Base-by-base conservation (phyloP, 352 stramenopile species). In the Phytophthora pinifolia region DNA sequence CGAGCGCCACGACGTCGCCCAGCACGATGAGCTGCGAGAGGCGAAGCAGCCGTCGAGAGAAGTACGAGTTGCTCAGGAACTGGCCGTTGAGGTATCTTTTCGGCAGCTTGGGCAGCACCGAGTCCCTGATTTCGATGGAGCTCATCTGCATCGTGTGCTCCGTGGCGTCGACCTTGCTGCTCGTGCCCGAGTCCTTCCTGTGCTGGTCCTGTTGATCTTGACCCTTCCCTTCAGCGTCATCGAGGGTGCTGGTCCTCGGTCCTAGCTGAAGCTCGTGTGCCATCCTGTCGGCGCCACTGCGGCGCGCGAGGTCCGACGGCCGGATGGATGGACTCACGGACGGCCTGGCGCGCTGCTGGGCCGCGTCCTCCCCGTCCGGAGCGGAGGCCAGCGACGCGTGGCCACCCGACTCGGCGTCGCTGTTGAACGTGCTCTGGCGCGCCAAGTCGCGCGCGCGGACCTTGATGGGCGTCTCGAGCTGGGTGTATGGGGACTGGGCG, bases 1-100 rank as follows among this genome's bases (percentile, higher is more conserved):
- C 46, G 6, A 94, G 65, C 14, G 72, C 83, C 2, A 77, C 38
- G 0, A 85, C 1, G 46, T 94, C 81, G 5, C 86, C 49, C 3
- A 71, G 56, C 6, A 85, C 67, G 46, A 94, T 72, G 2, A 89
- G 18, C 60, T 89, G 73, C 46, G 78, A 78, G 9, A 82, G 72
- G 8, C 78, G 62, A 39, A 91, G 52, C 31, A 92, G 46, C 12
- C 68, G 66, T 25, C 83, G 73, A 8, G 83, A 73, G 52, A 94
- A 94, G 66, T 91, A 94, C 41, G 81, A 92, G 66, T 94, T 94
- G 48, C 79, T 60, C 32, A 82, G 81, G 71, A 78, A 93, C 48
- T 75, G 66, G 25, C 74, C 63, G 56, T 71, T 77, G 34, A 87
- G 67, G 49, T 79, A 87, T 9, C 46, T 54, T 25, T 33, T 53